These are phyloP conservation scores for Entophlyctis helioformis DNA, from an alignment of 192 early-diverging fungal genomes.

Conservation along the genomic window DNA sequence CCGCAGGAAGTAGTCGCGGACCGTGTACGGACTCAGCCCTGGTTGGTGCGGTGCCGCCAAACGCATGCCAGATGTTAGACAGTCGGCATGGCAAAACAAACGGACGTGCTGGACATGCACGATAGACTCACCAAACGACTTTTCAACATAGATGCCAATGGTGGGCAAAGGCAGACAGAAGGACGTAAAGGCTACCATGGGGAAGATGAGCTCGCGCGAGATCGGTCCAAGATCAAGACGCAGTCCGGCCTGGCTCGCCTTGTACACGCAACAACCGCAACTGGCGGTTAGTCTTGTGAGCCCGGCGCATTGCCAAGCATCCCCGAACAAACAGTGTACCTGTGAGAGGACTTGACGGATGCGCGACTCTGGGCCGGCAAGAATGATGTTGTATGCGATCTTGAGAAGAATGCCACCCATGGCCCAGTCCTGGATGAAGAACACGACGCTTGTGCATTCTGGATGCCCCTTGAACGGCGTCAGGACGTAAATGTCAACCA, in stretches of 20 bases:
- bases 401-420: constrained; percentile 60
- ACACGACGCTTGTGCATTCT: constrained; percentile 11
- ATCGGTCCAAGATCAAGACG: constrained; percentile 11
- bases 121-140: no score
- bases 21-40: neutral
- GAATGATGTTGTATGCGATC: constrained; percentile 35
- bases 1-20: constrained; percentile 4
- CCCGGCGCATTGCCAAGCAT: constrained; percentile 10
- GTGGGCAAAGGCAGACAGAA: neutral
- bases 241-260: constrained; percentile 3
- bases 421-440: constrained; percentile 54
- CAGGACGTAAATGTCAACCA: constrained; percentile 65
- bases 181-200: constrained; percentile 1
- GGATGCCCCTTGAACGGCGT: constrained; percentile 34
- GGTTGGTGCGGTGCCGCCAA: neutral
- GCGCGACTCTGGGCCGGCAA: constrained; percentile 32
- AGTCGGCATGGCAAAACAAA: no score
- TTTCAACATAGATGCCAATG: no score
- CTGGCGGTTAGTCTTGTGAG: neutral
- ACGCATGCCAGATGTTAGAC: neutral
- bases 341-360: constrained; percentile 21
- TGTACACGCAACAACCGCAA: neutral
- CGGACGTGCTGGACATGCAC: no score
- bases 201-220: constrained; percentile 4
- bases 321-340: constrained; percentile 10